Base-by-base conservation (phyloP, 805 yeast species). In the Zygotorulaspora sp. region DNA sequence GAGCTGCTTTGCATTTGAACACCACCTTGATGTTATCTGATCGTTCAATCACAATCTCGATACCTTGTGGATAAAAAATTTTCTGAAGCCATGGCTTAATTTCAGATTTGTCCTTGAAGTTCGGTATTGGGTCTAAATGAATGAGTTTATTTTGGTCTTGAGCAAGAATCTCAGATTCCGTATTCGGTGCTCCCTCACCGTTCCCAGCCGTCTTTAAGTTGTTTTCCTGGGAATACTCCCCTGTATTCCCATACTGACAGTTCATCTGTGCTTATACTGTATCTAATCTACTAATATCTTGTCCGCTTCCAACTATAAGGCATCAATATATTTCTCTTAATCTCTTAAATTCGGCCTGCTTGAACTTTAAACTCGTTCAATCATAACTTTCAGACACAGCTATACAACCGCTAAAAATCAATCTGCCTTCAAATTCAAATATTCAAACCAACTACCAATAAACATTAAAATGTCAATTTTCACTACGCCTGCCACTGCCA, bases 41-140 rank as follows among this genome's bases (percentile, higher is more conserved):
- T 20, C 85, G 59, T 60, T 77, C 83, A 38, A 78, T 78, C 11
- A 76, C 83, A 9, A 78, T 65, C 38, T 68, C 69, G 27, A 76
- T 70, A 4, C 80, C 79, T 44, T 66, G 67, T 6, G 66, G 58
- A n/a, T 62, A 60, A 34, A 70, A 62, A 38, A 75, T 67, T 33
- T 66, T 58, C 47, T 68, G 76, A 35, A 78, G 57, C 83, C 83
- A 78, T 4, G 83, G 83, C 53, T 78, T 78, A 45, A 78, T 76
- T 16, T 68, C 72, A 20, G 68, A 59, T 47, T 67, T 74, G 39
- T 67, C 69, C 23, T 57, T 49, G 50, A 71, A 68, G 38, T 60
- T 50, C 6, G 66, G 66, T 26, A 62, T 56, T 6, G 66, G 65
- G 43, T 62, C 66, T 34, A 62, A 40, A 51, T 62, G 66, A 22